A percentile compares a stretch with the other conserved stretches of the same genome.
phyloP scores from a whole-genome alignment of 2,329 filamentous ascomycete genomes.

The Dothistroma pini region DNA sequence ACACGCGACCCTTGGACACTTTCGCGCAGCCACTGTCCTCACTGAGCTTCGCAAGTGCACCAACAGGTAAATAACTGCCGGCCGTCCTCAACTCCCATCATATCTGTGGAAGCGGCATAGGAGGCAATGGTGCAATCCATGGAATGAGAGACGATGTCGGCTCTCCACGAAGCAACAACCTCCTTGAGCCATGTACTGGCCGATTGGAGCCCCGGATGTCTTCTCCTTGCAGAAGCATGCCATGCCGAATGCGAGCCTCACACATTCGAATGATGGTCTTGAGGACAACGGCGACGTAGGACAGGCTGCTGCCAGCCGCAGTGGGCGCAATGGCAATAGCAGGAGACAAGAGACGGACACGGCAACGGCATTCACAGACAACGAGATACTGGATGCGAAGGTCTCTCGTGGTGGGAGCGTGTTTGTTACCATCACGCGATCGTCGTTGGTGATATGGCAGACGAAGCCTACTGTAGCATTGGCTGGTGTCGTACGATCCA shows the following conservation, averaged over 20 bases:
- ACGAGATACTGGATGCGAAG: slow-evolving; percentile 65
- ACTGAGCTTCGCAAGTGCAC: background rate
- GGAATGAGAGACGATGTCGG: slow-evolving; percentile 8
- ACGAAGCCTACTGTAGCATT: slow-evolving; percentile 88
- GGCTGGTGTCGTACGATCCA: slow-evolving; percentile 77
- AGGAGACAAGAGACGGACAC: background rate
- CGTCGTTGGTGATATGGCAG: slow-evolving; percentile 92
- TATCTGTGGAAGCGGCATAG: background rate
- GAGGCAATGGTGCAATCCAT: background rate
- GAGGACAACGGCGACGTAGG: slow-evolving; percentile 11
- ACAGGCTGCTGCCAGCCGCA: background rate
- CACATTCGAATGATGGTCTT: slow-evolving; percentile 57
- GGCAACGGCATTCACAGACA: slow-evolving; percentile 6
- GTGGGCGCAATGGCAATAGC: slow-evolving; percentile 27
- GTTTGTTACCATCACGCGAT: slow-evolving; percentile 82
- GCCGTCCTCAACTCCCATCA: background rate
- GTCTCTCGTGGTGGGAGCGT: slow-evolving; percentile 75
- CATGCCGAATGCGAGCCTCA: slow-evolving; percentile 50
- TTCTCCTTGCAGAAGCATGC: slow-evolving; percentile 71
- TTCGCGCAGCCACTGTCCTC: background rate
- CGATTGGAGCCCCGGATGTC: slow-evolving; percentile 76
- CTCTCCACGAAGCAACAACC: slow-evolving; percentile 11
- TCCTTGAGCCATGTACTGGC: slow-evolving; percentile 73
- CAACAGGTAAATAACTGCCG: background rate
- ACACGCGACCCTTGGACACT: background rate